These are phyloP conservation scores for Porogramme epimiltina DNA, from an alignment of 1,284 basidiomycete genomes.

Conservation along the genomic window DNA sequence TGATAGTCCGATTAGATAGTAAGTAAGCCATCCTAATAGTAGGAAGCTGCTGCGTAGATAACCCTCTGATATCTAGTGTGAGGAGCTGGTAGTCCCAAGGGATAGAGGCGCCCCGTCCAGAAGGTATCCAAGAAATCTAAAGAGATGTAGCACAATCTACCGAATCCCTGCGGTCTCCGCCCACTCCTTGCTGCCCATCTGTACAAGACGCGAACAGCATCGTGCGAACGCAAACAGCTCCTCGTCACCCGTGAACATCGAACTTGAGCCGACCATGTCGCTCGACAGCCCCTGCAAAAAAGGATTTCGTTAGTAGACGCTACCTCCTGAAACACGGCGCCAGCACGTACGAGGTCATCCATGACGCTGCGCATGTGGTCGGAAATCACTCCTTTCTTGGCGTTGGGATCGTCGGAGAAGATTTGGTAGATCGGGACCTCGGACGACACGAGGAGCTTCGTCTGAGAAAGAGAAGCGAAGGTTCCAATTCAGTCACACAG, in stretches of 20 bases:
- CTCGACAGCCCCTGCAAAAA: conserved; percentile 74
- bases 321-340: background rate
- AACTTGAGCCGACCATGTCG: conserved; percentile 75
- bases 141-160: conserved; percentile 9
- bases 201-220: conserved; percentile 86
- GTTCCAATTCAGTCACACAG: background rate
- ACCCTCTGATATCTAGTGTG: too few relatives aligned
- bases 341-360: conserved; percentile 79
- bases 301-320: background rate
- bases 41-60: too few relatives aligned
- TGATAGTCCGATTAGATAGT: too few relatives aligned
- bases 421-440: conserved; percentile 88
- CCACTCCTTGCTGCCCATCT: conserved; percentile 92
- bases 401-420: conserved; percentile 72
- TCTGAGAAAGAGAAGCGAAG: conserved; percentile 43
- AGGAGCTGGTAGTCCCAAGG: too few relatives aligned
- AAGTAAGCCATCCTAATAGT: too few relatives aligned
- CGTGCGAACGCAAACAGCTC: conserved; percentile 94
- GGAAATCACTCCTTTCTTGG: conserved; percentile 48
- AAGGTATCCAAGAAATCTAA: too few relatives aligned
- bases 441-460: conserved; percentile 87
- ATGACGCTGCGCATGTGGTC: conserved; percentile 88
- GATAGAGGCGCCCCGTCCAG: too few relatives aligned
- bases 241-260: conserved; percentile 92
- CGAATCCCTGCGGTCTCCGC: conserved; percentile 58